These are phyloP conservation scores for Persicaria maculosa DNA, from an alignment of 148 eudicot genomes.

Conservation along the genomic window DNA sequence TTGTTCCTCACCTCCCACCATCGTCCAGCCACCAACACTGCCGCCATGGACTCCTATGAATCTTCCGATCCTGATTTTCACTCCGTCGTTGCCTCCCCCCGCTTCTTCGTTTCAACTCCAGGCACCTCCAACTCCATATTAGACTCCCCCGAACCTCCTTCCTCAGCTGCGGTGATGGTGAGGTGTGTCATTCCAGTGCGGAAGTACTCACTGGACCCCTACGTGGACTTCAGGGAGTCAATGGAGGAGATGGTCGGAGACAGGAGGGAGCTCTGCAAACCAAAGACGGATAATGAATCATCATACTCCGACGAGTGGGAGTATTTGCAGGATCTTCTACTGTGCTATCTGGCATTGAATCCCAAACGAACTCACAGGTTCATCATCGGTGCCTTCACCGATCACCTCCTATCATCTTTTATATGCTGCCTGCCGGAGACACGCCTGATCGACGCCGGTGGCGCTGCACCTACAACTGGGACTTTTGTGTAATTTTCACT, in stretches of 20 bases:
- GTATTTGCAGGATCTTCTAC: slow-evolving; percentile 37
- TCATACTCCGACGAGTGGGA: slow-evolving; percentile 26
- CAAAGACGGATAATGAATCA: slow-evolving; percentile 15
- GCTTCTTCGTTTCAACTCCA: too few species aligned
- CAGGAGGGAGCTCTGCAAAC: slow-evolving; percentile 15
- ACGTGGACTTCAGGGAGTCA: slow-evolving; percentile 31
- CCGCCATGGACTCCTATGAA: not conserved
- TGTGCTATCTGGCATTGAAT: slow-evolving; percentile 37
- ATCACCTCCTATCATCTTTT: slow-evolving; percentile 23
- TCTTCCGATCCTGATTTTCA: too few species aligned
- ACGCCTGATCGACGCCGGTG: not conserved
- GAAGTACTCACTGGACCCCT: slow-evolving; percentile 21
- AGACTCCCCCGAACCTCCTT: too few species aligned
- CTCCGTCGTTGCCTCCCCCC: too few species aligned
- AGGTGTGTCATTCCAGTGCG: too few species aligned
- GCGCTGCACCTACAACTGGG: not conserved
- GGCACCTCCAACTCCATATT: too few species aligned
- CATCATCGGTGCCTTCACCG: slow-evolving; percentile 39
- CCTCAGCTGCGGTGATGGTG: too few species aligned
- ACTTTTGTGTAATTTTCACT: not conserved
- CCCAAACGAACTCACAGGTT: slow-evolving; percentile 42
- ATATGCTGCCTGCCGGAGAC: not conserved
- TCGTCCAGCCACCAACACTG: too few species aligned
- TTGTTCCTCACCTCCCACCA: too few species aligned
- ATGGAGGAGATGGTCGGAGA: slow-evolving; percentile 46